These are phyloP conservation scores for Pseudopithomyces chartarum DNA, from an alignment of 2,329 filamentous ascomycete genomes.

Conservation along the genomic window DNA sequence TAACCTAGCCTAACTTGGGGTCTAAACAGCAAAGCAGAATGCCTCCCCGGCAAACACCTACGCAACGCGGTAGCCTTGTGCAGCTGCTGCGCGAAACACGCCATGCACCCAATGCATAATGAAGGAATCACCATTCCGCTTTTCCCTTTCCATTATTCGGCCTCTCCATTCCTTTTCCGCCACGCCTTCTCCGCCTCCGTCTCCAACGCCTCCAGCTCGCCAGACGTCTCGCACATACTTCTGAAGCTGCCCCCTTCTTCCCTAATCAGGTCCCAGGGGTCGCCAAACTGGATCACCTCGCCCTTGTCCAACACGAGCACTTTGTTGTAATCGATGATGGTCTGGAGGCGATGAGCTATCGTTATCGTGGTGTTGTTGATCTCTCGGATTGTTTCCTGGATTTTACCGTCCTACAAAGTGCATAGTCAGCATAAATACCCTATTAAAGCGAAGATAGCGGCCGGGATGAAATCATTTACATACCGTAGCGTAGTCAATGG, in stretches of 20 bases:
- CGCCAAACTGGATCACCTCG: constrained; percentile 83
- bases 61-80: not conserved
- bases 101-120: not conserved
- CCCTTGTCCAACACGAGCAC: constrained; percentile 93
- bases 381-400: constrained; percentile 95
- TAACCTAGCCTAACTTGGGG: no score
- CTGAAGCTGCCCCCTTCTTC: constrained; percentile 70
- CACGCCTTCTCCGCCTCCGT: constrained; percentile 61
- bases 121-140: not conserved
- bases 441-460: not conserved
- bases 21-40: not conserved
- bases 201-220: constrained; percentile 60
- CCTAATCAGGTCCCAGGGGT: constrained; percentile 73
- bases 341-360: constrained; percentile 93
- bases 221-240: constrained; percentile 72
- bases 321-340: constrained; percentile 98
- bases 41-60: not conserved
- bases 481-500: constrained; percentile 87
- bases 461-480: not conserved
- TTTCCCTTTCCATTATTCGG: not conserved
- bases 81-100: not conserved
- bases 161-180: constrained; percentile 15
- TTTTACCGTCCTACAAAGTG: constrained; percentile 71
- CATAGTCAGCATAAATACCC: not conserved
- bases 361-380: constrained; percentile 91